Percentiles rank a stretch among this genome's conserved stretches.
Evolutionary conservation across 768 basidiomycete species (phyloP).

Genomic region (Amanita pallidorosea): DNA sequence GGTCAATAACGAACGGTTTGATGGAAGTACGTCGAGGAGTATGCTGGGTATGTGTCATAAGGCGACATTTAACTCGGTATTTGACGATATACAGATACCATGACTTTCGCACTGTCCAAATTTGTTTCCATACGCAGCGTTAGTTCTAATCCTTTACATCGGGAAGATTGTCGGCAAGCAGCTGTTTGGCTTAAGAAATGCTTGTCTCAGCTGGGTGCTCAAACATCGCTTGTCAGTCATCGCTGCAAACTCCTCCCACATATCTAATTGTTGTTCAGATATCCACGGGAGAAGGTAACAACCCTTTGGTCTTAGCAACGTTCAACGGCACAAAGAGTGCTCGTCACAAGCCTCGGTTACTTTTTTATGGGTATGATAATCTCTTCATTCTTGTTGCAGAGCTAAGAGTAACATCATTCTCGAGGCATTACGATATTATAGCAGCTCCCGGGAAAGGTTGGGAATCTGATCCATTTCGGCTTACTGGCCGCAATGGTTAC

Average conservation of each 20-base stretch:
- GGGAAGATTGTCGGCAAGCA: slow-evolving; percentile 88
- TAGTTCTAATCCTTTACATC: slow-evolving; percentile 52
- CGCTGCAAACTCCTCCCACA: background rate
- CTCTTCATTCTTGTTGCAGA: background rate
- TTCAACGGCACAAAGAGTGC: slow-evolving; percentile 64
- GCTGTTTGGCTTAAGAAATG: slow-evolving; percentile 90
- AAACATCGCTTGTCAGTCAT: slow-evolving; percentile 53
- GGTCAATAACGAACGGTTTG: slow-evolving; percentile 8
- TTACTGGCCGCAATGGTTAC: slow-evolving; percentile 80
- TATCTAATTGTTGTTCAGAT: slow-evolving; percentile 33
- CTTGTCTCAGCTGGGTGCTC: slow-evolving; percentile 79
- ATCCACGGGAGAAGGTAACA: slow-evolving; percentile 63
- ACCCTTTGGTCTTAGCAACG: slow-evolving; percentile 83
- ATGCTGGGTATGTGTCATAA: slow-evolving; percentile 15
- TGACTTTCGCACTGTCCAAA: slow-evolving; percentile 72
- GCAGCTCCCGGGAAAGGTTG: slow-evolving; percentile 65
- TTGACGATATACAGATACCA: slow-evolving; percentile 37
- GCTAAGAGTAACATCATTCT: background rate
- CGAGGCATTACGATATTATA: slow-evolving; percentile 95
- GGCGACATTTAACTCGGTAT: slow-evolving; percentile 11
- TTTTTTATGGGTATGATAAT: slow-evolving; percentile 78
- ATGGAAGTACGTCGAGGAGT: slow-evolving; percentile 9
- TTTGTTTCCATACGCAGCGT: slow-evolving; percentile 86
- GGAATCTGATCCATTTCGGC: slow-evolving; percentile 74
- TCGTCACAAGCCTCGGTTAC: slow-evolving; percentile 54